Evolutionary conservation across 2,329 filamentous ascomycete genomes (phyloP).

Genomic region (Aspergillus alliaceus): DNA sequence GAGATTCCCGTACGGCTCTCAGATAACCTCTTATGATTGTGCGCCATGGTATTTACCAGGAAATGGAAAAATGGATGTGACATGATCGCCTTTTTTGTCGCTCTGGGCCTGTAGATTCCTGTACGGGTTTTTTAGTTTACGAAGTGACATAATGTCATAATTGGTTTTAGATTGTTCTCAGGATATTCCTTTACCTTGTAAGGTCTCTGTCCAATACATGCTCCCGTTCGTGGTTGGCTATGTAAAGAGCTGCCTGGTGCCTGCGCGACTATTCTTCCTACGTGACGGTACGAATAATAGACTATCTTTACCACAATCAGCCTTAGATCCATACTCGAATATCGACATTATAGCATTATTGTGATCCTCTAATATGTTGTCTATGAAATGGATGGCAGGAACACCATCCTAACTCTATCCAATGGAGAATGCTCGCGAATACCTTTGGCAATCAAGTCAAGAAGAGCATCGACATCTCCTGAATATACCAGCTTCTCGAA

Average conservation of each 20-base stretch:
- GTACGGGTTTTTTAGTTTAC: not conserved
- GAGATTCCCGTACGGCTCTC: constrained; percentile 20
- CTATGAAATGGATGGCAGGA: not conserved
- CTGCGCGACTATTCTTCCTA: not conserved
- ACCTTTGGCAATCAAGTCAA: not conserved
- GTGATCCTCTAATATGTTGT: not conserved
- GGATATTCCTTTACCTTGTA: not conserved
- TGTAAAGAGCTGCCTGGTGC: not conserved
- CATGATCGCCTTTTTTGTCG: constrained; percentile 18
- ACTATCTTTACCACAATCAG: not conserved
- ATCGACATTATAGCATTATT: not conserved
- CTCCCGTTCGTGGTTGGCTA: not conserved
- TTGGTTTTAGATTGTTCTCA: not conserved
- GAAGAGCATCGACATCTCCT: not conserved
- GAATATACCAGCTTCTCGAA: not conserved
- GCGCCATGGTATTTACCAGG: constrained; percentile 21
- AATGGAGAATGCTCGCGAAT: not conserved
- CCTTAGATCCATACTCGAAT: not conserved
- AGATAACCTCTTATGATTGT: constrained; percentile 23
- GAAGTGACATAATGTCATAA: constrained; percentile 4
- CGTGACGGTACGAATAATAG: not conserved
- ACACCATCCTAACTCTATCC: not conserved
- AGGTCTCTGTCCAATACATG: not conserved
- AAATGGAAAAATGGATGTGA: constrained; percentile 29
- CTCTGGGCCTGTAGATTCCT: constrained; percentile 15